These are phyloP conservation scores for Diaporthe sp. DNA, from an alignment of 2,329 filamentous ascomycete species.

Conservation along the genomic window DNA sequence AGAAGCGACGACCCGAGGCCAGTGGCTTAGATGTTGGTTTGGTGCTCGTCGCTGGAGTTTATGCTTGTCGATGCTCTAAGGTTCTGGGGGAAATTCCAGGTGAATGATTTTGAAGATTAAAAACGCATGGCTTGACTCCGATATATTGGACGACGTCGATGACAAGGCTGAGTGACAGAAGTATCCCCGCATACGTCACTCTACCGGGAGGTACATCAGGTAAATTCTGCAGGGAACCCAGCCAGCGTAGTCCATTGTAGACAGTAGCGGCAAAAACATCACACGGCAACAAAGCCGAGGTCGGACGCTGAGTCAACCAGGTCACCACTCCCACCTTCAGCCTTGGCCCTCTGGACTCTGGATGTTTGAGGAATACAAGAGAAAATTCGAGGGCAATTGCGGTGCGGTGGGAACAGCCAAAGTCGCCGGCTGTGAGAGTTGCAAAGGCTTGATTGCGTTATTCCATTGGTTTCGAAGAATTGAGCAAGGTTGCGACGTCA, in stretches of 20 bases:
- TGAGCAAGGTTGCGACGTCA: neutral
- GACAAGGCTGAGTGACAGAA: constrained; percentile 7
- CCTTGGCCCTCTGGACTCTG: neutral
- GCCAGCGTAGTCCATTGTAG: neutral
- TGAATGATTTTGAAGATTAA: neutral
- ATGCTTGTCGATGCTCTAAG: neutral
- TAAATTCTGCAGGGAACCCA: constrained; percentile 7
- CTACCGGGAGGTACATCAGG: constrained; percentile 22
- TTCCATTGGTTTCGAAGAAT: neutral
- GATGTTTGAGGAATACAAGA: neutral
- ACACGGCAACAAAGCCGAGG: constrained; percentile 29
- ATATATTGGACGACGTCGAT: neutral
- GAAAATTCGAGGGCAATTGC: no score
- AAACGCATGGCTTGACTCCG: neutral
- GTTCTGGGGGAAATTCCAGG: neutral
- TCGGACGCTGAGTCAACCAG: constrained; percentile 32
- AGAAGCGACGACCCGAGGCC: neutral
- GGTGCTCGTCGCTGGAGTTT: neutral
- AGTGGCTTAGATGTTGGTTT: neutral
- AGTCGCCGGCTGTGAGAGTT: neutral
- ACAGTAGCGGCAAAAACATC: constrained; percentile 3
- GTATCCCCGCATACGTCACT: constrained; percentile 26
- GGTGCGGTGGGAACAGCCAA: neutral
- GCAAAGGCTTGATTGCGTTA: neutral
- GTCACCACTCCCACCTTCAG: neutral